Evolutionary conservation across 2,329 filamentous ascomycete species (phyloP).

Genomic region (Knufia fluminis): DNA sequence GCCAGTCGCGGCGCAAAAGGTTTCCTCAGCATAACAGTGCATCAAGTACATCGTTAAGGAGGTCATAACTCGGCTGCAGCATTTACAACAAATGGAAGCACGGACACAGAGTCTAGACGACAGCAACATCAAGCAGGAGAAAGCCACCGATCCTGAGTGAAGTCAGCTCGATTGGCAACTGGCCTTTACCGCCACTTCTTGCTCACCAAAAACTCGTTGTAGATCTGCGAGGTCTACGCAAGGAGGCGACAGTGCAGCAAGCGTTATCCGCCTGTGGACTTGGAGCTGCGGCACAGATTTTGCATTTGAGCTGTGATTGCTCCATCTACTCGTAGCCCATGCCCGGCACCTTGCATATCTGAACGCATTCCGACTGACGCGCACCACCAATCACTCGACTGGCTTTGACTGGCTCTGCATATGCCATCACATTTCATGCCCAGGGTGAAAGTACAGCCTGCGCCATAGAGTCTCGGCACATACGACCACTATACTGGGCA

Average conservation of each 20-base stretch:
- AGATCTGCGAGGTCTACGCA: slow-evolving; percentile 13
- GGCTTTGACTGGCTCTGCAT: background rate
- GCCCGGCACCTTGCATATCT: slow-evolving; percentile 21
- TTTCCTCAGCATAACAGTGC: background rate
- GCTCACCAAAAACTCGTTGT: background rate
- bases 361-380: slow-evolving; percentile 11
- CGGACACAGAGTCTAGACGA: slow-evolving; percentile 3
- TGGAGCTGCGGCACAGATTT: background rate
- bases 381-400: slow-evolving; percentile 7
- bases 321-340: slow-evolving; percentile 11
- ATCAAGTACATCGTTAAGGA: background rate
- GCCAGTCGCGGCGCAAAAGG: background rate
- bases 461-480: background rate
- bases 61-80: background rate
- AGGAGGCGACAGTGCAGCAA: slow-evolving; percentile 16
- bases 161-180: slow-evolving; percentile 4
- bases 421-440: slow-evolving; percentile 2
- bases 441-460: background rate
- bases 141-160: background rate
- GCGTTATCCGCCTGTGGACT: background rate
- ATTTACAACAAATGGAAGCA: background rate
- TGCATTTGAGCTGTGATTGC: slow-evolving; percentile 14
- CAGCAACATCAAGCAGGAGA: background rate
- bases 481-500: background rate
- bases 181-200: slow-evolving; percentile 21